phyloP scores from a whole-genome alignment of 2,329 filamentous ascomycete species.

The Neofusicoccum parvum region DNA sequence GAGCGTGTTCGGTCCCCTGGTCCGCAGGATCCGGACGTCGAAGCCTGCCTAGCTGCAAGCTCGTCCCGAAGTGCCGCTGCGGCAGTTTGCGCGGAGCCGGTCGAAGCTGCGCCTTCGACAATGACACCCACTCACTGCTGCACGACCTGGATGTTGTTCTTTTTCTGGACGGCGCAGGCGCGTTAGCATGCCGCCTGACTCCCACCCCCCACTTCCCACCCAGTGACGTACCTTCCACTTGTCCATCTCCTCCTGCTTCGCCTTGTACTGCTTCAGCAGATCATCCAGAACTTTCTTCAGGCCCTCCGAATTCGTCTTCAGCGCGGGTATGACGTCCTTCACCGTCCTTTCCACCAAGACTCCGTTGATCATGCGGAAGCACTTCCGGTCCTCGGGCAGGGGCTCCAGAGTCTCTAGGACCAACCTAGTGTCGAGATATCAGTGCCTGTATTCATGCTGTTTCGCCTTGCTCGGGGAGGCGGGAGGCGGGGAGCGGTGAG shows the following conservation, averaged over 20 bases:
- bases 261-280: constrained; percentile 93
- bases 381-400: constrained; percentile 83
- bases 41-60: constrained; percentile 2
- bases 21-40: neutral
- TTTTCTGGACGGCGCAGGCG: constrained; percentile 61
- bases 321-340: constrained; percentile 83
- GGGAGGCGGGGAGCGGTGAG: constrained; percentile 28
- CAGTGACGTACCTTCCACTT: constrained; percentile 85
- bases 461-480: neutral
- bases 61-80: constrained; percentile 2
- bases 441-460: neutral
- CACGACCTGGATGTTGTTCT: constrained; percentile 86
- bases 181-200: constrained; percentile 20
- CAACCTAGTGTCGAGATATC: constrained; percentile 62
- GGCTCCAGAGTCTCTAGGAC: constrained; percentile 90
- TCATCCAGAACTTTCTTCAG: constrained; percentile 93
- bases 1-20: neutral
- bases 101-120: neutral
- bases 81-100: neutral
- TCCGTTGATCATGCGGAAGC: constrained; percentile 98
- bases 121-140: constrained; percentile 59
- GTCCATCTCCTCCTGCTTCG: constrained; percentile 91
- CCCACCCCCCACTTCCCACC: neutral
- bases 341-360: constrained; percentile 94
- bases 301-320: constrained; percentile 92